phyloP scores from a whole-genome alignment of 2,329 filamentous ascomycete genomes.

The Claviceps sp. region DNA sequence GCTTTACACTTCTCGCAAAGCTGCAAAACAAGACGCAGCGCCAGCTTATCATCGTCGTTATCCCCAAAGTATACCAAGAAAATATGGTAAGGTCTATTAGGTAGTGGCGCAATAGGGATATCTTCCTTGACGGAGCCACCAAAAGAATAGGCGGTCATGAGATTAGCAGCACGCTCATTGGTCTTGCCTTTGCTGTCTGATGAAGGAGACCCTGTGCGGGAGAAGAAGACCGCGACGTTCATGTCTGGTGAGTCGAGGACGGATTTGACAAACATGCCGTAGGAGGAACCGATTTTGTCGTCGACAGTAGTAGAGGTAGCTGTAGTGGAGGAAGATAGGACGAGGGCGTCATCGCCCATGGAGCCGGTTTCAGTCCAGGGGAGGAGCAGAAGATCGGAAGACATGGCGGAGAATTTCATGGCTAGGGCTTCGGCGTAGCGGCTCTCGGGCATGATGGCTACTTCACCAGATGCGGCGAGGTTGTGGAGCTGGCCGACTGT shows the following conservation, averaged over 20 bases:
- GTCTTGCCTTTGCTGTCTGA: constrained; percentile 20
- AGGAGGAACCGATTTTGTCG: constrained; percentile 32
- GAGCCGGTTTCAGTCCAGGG: constrained; percentile 82
- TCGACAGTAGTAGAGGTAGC: constrained; percentile 11
- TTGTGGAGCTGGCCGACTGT: constrained; percentile 78
- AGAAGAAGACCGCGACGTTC: constrained; percentile 69
- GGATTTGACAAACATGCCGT: constrained; percentile 60
- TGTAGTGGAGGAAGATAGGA: constrained; percentile 9
- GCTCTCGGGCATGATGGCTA: constrained; percentile 64
- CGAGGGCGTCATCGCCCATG: constrained; percentile 50
- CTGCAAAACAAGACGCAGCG: constrained; percentile 70
- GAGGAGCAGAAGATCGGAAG: constrained; percentile 63
- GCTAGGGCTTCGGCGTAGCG: constrained; percentile 69
- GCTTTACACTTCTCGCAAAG: constrained; percentile 67
- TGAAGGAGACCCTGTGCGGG: constrained; percentile 35
- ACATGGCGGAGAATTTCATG: constrained; percentile 54
- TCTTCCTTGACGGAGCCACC: constrained; percentile 39
- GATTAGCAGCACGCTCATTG: constrained; percentile 20
- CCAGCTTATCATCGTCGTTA: constrained; percentile 61
- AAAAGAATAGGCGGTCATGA: constrained; percentile 44
- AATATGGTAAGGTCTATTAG: constrained; percentile 64
- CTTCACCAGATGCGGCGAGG: constrained; percentile 67
- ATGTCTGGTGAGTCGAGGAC: constrained; percentile 52
- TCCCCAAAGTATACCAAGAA: constrained; percentile 83
- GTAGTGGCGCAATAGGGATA: constrained; percentile 41